These are phyloP conservation scores for Lactarius hatsudake DNA, from an alignment of 768 basidiomycete genomes.

Conservation along the genomic window DNA sequence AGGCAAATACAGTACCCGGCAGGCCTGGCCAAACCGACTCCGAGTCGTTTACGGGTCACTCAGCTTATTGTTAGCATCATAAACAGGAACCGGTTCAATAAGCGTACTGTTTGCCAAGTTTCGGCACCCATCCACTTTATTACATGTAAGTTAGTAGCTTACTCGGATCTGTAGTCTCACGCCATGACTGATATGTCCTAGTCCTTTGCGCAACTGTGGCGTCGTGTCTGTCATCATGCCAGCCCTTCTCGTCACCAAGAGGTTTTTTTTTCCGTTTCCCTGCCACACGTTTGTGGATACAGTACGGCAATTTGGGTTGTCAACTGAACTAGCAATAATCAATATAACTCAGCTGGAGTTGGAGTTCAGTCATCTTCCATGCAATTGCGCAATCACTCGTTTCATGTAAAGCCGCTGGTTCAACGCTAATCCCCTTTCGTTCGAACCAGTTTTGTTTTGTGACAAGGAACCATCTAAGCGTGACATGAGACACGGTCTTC, in stretches of 20 bases:
- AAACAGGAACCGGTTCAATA: background rate
- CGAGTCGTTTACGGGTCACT: too few relatives aligned
- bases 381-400: background rate
- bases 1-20: background rate
- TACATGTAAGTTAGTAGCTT: background rate
- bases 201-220: constrained; percentile 1
- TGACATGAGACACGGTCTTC: background rate
- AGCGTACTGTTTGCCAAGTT: background rate
- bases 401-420: background rate
- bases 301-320: background rate
- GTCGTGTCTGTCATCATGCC: constrained; percentile 1
- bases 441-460: background rate
- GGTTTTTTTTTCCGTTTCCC: background rate
- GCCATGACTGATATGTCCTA: constrained; percentile 3
- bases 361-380: background rate
- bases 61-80: background rate
- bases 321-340: background rate
- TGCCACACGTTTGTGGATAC: constrained; percentile 10
- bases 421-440: background rate
- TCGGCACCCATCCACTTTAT: background rate
- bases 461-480: background rate
- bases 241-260: background rate
- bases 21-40: too few relatives aligned
- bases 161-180: background rate
- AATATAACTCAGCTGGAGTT: background rate